Conservation (phyloP, 345 rosid species). For the Physaria fendleri region DNA sequence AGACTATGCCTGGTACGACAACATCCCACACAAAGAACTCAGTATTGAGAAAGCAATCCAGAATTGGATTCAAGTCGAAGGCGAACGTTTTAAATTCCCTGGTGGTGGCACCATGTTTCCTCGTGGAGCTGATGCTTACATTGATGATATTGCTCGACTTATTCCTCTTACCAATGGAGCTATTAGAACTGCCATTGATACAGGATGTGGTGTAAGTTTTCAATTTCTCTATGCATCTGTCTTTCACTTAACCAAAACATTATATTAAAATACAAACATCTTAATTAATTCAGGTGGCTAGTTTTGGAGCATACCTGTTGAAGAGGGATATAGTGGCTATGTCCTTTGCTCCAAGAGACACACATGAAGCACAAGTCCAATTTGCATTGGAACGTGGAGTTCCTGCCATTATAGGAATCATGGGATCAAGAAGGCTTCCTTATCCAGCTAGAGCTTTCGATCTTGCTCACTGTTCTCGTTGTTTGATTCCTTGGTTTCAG, state of each 20-base stretch:
- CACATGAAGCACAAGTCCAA: constrained; percentile 95
- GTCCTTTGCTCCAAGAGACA: constrained; percentile 97
- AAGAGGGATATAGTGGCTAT: constrained; percentile 65
- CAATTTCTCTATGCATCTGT: neutral
- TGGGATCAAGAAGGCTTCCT: constrained; percentile 83
- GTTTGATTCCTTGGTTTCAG: constrained; percentile 80
- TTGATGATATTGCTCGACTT: constrained; percentile 65
- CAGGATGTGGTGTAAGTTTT: constrained; percentile 90
- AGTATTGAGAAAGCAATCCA: constrained; percentile 94
- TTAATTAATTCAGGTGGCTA: constrained; percentile 59
- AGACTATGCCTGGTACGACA: constrained; percentile 91
- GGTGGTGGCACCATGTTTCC: constrained; percentile 98
- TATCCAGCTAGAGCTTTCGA: constrained; percentile 96
- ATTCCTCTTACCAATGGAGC: constrained; percentile 69
- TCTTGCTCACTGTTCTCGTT: constrained; percentile 95
- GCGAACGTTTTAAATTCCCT: constrained; percentile 80
- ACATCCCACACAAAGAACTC: constrained; percentile 90
- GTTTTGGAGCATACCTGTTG: constrained; percentile 91
- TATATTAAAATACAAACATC: neutral
- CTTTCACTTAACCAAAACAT: neutral
- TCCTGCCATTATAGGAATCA: constrained; percentile 84
- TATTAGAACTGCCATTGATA: constrained; percentile 83
- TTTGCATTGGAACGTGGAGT: constrained; percentile 96
- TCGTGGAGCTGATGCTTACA: constrained; percentile 90
- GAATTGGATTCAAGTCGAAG: constrained; percentile 94